Evolutionary conservation across 192 early-diverging fungal species (phyloP).

Genomic region (Mortierella hygrophila): DNA sequence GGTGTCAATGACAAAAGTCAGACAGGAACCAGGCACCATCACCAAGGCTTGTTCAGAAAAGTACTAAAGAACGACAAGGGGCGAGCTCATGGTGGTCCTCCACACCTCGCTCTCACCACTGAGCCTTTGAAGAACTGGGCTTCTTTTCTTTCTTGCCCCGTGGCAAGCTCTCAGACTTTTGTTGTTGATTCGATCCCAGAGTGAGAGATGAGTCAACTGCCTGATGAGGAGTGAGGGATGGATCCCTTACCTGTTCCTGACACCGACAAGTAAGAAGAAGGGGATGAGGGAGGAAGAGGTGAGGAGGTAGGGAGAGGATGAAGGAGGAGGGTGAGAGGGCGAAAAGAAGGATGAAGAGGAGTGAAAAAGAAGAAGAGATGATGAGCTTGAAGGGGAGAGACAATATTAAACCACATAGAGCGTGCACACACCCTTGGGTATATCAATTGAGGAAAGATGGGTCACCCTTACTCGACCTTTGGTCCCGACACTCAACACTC

Average conservation of each 20-base stretch:
- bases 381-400: neutral
- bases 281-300: too few relatives aligned
- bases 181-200: neutral
- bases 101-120: neutral
- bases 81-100: neutral
- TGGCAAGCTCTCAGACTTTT: neutral
- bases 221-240: neutral
- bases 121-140: neutral
- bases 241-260: neutral
- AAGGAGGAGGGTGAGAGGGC: too few relatives aligned
- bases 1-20: neutral
- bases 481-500: neutral
- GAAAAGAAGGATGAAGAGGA: slow-evolving; percentile 8
- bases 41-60: too few relatives aligned
- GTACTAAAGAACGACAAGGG: too few relatives aligned
- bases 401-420: neutral
- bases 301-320: too few relatives aligned
- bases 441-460: neutral
- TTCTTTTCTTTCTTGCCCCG: neutral
- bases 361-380: neutral
- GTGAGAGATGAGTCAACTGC: neutral
- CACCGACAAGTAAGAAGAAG: neutral
- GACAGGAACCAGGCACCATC: neutral
- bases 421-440: too few relatives aligned
- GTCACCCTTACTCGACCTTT: neutral